Percentiles rank a stretch among this genome's conserved stretches.
Evolutionary conservation across 2,329 filamentous ascomycete genomes (phyloP).

Genomic region (Nigrospora osmanthi): DNA sequence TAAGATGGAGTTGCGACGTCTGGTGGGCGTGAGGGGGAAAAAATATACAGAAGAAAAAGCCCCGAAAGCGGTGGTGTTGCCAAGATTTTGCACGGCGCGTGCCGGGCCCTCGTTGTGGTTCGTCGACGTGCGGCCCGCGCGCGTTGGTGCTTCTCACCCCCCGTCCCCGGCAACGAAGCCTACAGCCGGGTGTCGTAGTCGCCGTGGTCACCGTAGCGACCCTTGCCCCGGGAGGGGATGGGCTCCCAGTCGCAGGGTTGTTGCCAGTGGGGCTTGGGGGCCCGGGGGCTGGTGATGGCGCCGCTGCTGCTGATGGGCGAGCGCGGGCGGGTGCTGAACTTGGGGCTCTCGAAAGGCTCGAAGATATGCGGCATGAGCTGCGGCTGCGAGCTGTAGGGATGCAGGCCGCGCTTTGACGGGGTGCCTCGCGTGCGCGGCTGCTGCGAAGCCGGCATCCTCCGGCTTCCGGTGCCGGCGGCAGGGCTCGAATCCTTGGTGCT

Average conservation of each 20-base stretch:
- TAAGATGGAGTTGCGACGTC: too few relatives aligned
- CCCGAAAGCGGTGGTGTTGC: too few relatives aligned
- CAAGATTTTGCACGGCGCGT: too few relatives aligned
- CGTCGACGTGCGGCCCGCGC: too few relatives aligned
- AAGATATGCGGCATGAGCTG: slow-evolving; percentile 28
- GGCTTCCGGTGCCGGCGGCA: background rate
- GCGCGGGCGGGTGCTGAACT: slow-evolving; percentile 16
- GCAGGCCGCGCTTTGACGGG: background rate
- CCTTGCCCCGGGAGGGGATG: background rate
- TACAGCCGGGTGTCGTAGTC: too few relatives aligned
- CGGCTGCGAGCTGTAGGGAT: slow-evolving; percentile 27
- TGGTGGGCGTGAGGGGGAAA: too few relatives aligned
- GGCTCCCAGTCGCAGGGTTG: background rate
- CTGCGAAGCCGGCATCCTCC: too few relatives aligned
- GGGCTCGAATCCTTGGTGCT: background rate
- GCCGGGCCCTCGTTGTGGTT: too few relatives aligned
- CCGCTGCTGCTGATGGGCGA: background rate
- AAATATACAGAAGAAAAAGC: too few relatives aligned
- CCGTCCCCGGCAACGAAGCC: too few relatives aligned
- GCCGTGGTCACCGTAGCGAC: too few relatives aligned
- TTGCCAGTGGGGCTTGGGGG: background rate
- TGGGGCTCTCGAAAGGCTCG: slow-evolving; percentile 24
- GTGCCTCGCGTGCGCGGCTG: background rate
- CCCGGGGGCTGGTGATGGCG: background rate
- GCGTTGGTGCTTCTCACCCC: too few relatives aligned